Base-by-base conservation (phyloP, 805 yeast genomes). In the Candida sakaeoensis region DNA sequence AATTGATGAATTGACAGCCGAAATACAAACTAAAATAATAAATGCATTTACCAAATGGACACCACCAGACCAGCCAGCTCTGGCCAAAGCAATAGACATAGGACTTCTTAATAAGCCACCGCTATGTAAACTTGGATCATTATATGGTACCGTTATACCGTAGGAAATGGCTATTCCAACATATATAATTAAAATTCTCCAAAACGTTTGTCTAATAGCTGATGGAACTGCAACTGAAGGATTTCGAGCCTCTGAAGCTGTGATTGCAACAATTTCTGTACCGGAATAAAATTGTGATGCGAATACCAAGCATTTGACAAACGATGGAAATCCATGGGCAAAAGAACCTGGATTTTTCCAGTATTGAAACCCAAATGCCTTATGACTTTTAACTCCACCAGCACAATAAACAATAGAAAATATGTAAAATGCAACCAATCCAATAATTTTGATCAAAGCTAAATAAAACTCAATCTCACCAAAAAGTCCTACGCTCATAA, bases 1-100 rank as follows among this genome's bases (percentile, higher is more conserved):
- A 38, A 82, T 77, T 25, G 84, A 75, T 30, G 84, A 72, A 60
- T 83, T 83, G 52, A 82, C 77, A 5, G 90, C 85, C 23, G 85
- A 78, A 31, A 84, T 57, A 50, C 85, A 77, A 2, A 84, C 80
- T 10, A 80, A 53, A 42, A 81, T 61, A 45, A 83, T 74, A 50
- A 84, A 74, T 0, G 87, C 79, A 46, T 80, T 79, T 47, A 79
- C 65, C 45, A 80, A 66, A 50, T 81, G 75, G 7, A 74, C 66
- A 18, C 70, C 72, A 12, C 61, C 63, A 3, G 39, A 44, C 72
- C 72, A 67, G 15, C 72, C 72, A 10, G 72, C 72, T 37, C 66
- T 50, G 9, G 43, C 48, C 25, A 67, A 52, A 5, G 72, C 72
- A 40, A 61, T 57, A 18, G 63, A 51, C 69, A 66, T 66, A 16